These are phyloP conservation scores for Kurtzmaniella cleridarum DNA, from an alignment of 805 yeast species.

Conservation along the genomic window DNA sequence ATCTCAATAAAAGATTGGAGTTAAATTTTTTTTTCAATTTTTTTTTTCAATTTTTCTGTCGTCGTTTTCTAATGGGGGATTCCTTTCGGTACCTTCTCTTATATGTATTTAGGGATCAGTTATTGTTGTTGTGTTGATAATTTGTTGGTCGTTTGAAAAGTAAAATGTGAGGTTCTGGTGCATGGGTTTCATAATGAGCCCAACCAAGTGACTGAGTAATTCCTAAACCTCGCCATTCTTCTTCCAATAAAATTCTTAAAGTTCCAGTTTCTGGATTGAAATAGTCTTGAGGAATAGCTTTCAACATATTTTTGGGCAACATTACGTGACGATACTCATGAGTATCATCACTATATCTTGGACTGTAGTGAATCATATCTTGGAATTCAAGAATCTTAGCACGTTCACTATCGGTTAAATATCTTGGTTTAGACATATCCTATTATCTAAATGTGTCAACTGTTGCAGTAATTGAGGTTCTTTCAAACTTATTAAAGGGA, in stretches of 20 bases:
- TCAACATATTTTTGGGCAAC: conserved; percentile 93
- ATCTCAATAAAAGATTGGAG: no score
- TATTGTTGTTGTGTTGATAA: conserved; percentile 24
- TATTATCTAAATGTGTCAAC: background rate
- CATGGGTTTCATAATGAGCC: conserved; percentile 96
- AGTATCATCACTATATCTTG: conserved; percentile 86
- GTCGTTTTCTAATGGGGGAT: no score
- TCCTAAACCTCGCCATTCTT: conserved; percentile 98
- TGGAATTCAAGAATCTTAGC: conserved; percentile 86
- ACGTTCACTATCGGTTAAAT: conserved; percentile 75
- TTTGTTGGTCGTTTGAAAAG: conserved; percentile 67
- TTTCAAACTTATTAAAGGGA: no score
- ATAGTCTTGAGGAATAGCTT: conserved; percentile 89
- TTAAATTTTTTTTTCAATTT: no score
- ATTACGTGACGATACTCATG: conserved; percentile 95
- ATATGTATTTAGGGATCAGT: no score
- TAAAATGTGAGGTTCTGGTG: conserved; percentile 97
- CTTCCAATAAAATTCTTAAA: conserved; percentile 81
- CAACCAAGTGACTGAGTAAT: conserved; percentile 96
- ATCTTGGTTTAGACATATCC: conserved; percentile 51
- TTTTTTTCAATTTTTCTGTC: no score
- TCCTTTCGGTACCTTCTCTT: no score
- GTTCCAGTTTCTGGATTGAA: conserved; percentile 94
- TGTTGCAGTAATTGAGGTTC: no score
- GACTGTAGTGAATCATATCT: conserved; percentile 91